A percentile compares a stretch with the other conserved stretches of the same genome.
These are phyloP conservation scores for Teratosphaeria epicoccoides DNA, from an alignment of 2,329 filamentous ascomycete species.

Conservation along the genomic window DNA sequence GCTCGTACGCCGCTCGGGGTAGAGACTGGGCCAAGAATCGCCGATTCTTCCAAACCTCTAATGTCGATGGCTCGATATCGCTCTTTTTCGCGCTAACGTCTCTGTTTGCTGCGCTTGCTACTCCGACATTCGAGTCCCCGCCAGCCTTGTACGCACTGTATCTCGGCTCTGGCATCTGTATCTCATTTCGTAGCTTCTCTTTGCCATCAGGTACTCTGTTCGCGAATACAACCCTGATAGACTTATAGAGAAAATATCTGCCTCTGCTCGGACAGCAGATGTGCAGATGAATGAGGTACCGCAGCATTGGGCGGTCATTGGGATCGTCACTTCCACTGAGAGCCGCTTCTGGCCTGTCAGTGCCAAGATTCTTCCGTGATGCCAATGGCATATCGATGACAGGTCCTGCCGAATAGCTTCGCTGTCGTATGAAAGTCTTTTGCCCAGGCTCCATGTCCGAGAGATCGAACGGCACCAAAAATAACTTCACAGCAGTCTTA, in stretches of 20 bases:
- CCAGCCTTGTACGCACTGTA: slow-evolving; percentile 73
- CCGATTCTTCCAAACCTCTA: slow-evolving; percentile 3
- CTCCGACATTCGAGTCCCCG: slow-evolving; percentile 29
- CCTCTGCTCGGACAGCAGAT: slow-evolving; percentile 80
- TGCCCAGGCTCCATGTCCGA: slow-evolving; percentile 85
- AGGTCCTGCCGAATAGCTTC: slow-evolving; percentile 80
- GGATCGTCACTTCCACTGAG: slow-evolving; percentile 40
- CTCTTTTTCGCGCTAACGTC: slow-evolving; percentile 10
- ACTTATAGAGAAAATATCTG: slow-evolving; percentile 83
- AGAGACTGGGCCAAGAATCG: slow-evolving; percentile 15
- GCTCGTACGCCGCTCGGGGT: slow-evolving; percentile 13
- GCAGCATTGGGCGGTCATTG: slow-evolving; percentile 60
- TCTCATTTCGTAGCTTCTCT: slow-evolving; percentile 81
- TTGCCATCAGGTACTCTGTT: slow-evolving; percentile 94
- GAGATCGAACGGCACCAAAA: slow-evolving; percentile 86
- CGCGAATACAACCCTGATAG: slow-evolving; percentile 87
- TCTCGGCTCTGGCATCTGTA: slow-evolving; percentile 75
- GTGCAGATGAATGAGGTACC: slow-evolving; percentile 86
- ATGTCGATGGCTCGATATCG: slow-evolving; percentile 6
- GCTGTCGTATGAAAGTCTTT: slow-evolving; percentile 91
- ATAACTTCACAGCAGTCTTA: slow-evolving; percentile 94
- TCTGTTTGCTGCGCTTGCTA: slow-evolving; percentile 7
- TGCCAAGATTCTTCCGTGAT: slow-evolving; percentile 37
- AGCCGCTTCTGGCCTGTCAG: slow-evolving; percentile 43
- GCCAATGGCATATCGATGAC: slow-evolving; percentile 61